phyloP scores from a whole-genome alignment of 352 stramenopile species.

The Phytophthora multivora region DNA sequence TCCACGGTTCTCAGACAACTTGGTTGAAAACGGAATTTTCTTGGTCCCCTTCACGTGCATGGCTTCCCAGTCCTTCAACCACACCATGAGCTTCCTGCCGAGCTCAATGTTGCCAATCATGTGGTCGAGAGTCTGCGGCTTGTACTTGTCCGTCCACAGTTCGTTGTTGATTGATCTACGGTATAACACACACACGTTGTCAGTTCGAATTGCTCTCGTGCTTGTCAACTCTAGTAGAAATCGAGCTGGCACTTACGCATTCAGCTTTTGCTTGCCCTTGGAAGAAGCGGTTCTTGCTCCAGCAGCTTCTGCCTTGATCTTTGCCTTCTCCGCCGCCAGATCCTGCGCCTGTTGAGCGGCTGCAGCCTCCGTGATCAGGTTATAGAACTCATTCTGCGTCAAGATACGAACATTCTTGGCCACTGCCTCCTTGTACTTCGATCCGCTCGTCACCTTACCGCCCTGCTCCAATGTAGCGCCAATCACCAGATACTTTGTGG shows the following conservation, averaged over 20 bases:
- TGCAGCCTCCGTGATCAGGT: constrained; percentile 76
- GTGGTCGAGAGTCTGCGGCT: constrained; percentile 88
- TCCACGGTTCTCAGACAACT: constrained; percentile 87
- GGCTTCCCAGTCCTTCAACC: constrained; percentile 82
- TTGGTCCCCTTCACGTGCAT: constrained; percentile 86
- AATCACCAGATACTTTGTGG: constrained; percentile 81
- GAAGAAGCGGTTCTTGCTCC: constrained; percentile 27
- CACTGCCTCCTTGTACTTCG: constrained; percentile 92
- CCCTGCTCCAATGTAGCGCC: constrained; percentile 72
- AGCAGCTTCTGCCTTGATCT: constrained; percentile 52
- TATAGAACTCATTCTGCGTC: constrained; percentile 89
- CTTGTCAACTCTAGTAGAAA: not conserved
- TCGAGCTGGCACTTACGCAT: constrained; percentile 33
- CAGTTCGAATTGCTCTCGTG: not conserved
- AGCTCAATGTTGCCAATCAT: constrained; percentile 95
- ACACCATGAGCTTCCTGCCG: constrained; percentile 87
- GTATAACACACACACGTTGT: constrained; percentile 2
- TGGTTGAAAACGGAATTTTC: constrained; percentile 77
- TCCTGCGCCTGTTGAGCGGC: constrained; percentile 68
- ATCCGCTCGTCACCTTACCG: constrained; percentile 50
- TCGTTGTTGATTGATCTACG: constrained; percentile 53
- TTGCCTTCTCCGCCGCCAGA: constrained; percentile 63
- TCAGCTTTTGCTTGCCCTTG: constrained; percentile 68
- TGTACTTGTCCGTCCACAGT: constrained; percentile 98
- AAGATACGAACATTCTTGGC: constrained; percentile 85